Conservation (phyloP, 1,139 yeast species). For the Wickerhamomyces sp. region DNA sequence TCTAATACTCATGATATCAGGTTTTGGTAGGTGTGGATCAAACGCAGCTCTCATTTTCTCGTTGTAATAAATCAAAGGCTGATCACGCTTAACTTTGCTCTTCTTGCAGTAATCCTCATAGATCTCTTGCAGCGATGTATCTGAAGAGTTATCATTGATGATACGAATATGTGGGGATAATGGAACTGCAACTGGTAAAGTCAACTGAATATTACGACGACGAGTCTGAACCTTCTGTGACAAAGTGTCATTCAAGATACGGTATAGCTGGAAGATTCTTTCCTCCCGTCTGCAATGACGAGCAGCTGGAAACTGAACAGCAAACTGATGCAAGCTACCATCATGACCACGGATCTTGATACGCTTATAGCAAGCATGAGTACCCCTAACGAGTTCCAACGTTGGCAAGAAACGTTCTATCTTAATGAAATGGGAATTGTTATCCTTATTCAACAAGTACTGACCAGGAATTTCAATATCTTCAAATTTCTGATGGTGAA, state of each 20-base stretch:
- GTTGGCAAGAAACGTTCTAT: slow-evolving; percentile 91
- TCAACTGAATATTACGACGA: slow-evolving; percentile 78
- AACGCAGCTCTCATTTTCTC: slow-evolving; percentile 89
- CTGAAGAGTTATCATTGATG: slow-evolving; percentile 76
- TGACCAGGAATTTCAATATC: slow-evolving; percentile 98
- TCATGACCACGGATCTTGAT: slow-evolving; percentile 90
- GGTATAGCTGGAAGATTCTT: slow-evolving; percentile 83
- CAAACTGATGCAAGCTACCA: slow-evolving; percentile 87
- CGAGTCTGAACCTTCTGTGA: slow-evolving; percentile 83
- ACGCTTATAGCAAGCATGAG: slow-evolving; percentile 89
- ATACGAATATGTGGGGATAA: slow-evolving; percentile 92
- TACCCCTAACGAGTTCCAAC: slow-evolving; percentile 83
- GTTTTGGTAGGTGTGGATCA: slow-evolving; percentile 89
- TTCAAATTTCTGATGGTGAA: slow-evolving; percentile 97
- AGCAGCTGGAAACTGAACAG: slow-evolving; percentile 97
- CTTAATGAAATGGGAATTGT: slow-evolving; percentile 82
- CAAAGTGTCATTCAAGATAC: slow-evolving; percentile 79
- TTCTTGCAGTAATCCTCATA: slow-evolving; percentile 85
- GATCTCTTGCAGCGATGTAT: slow-evolving; percentile 76
- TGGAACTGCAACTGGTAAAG: slow-evolving; percentile 90
- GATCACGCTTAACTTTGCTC: slow-evolving; percentile 76
- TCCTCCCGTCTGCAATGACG: slow-evolving; percentile 97
- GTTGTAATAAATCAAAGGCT: slow-evolving; percentile 81
- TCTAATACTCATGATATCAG: slow-evolving; percentile 82
- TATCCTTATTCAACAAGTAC: slow-evolving; percentile 78